Conservation (phyloP, 2,329 filamentous ascomycete species). For the Claviceps cyperi region DNA sequence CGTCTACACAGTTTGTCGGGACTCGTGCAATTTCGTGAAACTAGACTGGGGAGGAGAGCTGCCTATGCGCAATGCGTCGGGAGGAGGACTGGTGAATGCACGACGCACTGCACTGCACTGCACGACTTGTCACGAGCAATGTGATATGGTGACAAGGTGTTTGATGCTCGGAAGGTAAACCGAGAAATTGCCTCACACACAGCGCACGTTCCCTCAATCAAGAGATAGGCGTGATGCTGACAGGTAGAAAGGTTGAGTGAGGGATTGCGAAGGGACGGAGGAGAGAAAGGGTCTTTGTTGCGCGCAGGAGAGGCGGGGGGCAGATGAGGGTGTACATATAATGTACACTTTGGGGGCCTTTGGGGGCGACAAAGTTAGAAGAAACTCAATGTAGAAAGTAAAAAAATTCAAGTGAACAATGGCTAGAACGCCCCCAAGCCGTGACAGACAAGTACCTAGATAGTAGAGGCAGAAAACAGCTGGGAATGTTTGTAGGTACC, state of each 20-base stretch:
- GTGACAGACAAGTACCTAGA: background rate
- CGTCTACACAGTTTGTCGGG: background rate
- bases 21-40: background rate
- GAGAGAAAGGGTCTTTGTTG: no score
- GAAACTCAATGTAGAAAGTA: background rate
- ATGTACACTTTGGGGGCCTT: background rate
- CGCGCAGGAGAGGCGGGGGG: background rate
- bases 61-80: background rate
- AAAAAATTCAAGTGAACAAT: background rate
- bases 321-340: slow-evolving; percentile 2
- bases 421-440: background rate
- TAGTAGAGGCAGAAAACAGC: no score
- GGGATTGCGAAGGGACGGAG: background rate
- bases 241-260: background rate
- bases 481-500: no score
- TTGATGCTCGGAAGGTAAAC: background rate
- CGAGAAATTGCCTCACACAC: background rate
- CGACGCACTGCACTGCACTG: no score
- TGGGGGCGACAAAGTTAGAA: background rate
- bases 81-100: background rate
- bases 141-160: no score
- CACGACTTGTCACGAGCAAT: background rate
- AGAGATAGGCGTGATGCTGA: slow-evolving; percentile 1
- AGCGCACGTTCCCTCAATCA: slow-evolving; percentile 2
- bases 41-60: background rate